A percentile compares a stretch with the other conserved stretches of the same genome.
Conservation (phyloP, 495 filamentous ascomycete genomes). For the Parathielavia appendiculata region DNA sequence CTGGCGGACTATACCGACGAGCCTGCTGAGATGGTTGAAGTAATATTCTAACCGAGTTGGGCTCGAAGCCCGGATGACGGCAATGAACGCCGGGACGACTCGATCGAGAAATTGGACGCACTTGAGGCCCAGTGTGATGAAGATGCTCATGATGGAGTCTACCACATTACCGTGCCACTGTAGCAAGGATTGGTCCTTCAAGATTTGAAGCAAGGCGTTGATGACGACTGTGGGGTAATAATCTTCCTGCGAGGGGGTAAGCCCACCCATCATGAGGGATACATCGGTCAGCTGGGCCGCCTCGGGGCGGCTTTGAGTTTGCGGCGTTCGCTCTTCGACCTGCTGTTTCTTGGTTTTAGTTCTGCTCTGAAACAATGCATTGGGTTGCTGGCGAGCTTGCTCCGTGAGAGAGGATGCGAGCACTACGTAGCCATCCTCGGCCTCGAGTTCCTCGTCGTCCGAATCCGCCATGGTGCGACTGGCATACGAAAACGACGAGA, state of each 20-base stretch:
- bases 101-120: slow-evolving; percentile 90
- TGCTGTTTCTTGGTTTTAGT: slow-evolving; percentile 38
- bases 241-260: slow-evolving; percentile 95
- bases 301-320: slow-evolving; percentile 57
- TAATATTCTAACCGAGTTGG: slow-evolving; percentile 77
- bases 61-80: slow-evolving; percentile 74
- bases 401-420: not conserved
- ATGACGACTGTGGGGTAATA: slow-evolving; percentile 98
- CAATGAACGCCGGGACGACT: slow-evolving; percentile 88
- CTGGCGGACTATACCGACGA: slow-evolving; percentile 92
- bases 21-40: slow-evolving; percentile 88
- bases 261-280: slow-evolving; percentile 91
- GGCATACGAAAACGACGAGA: slow-evolving; percentile 12
- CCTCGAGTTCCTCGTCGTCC: slow-evolving; percentile 15
- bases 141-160: slow-evolving; percentile 97
- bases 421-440: not conserved
- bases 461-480: slow-evolving; percentile 15
- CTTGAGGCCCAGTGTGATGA: slow-evolving; percentile 89
- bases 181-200: slow-evolving; percentile 80
- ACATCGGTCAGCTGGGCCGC: slow-evolving; percentile 77
- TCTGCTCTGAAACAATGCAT: slow-evolving; percentile 43
- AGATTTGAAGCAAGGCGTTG: slow-evolving; percentile 82
- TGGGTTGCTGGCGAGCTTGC: slow-evolving; percentile 31
- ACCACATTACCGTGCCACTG: slow-evolving; percentile 94
- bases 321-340: slow-evolving; percentile 58